A percentile compares a stretch with the other conserved stretches of the same genome.
These are phyloP conservation scores for Cadophora luteo-olivacea DNA, from an alignment of 2,329 filamentous ascomycete species.

Conservation along the genomic window DNA sequence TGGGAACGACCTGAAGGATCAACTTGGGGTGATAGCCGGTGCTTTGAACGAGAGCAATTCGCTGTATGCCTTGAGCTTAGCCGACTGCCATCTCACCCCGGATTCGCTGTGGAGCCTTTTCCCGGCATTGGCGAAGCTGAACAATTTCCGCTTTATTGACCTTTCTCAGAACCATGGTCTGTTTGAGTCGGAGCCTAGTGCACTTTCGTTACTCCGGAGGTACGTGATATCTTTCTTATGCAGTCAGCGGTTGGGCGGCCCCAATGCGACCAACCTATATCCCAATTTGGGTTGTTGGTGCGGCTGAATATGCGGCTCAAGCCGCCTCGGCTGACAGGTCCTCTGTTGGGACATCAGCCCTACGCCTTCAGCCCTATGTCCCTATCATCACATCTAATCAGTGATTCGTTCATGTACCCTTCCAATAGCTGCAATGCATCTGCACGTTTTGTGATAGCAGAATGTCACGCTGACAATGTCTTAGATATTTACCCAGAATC, in stretches of 20 bases:
- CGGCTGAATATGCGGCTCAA: constrained; percentile 36
- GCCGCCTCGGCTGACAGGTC: constrained; percentile 23
- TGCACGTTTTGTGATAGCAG: background rate
- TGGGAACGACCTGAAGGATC: constrained; percentile 74
- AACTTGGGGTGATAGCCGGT: constrained; percentile 59
- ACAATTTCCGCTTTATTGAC: constrained; percentile 85
- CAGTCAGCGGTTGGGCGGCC: constrained; percentile 16
- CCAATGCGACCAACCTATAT: constrained; percentile 7
- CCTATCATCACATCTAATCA: constrained; percentile 7
- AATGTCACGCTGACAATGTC: constrained; percentile 31
- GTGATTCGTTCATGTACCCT: constrained; percentile 9
- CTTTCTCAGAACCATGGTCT: constrained; percentile 87
- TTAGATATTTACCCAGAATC: constrained; percentile 79
- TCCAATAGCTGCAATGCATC: constrained; percentile 7
- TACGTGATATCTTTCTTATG: constrained; percentile 49
- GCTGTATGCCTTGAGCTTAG: constrained; percentile 83
- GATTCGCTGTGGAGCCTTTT: constrained; percentile 76
- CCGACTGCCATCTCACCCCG: constrained; percentile 82
- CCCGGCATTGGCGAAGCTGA: constrained; percentile 72
- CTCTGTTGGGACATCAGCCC: constrained; percentile 28
- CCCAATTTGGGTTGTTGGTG: constrained; percentile 22
- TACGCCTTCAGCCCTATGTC: constrained; percentile 22
- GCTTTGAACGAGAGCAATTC: constrained; percentile 60
- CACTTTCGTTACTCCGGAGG: constrained; percentile 76
- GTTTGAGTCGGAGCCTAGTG: constrained; percentile 76